A percentile compares a stretch with the other conserved stretches of the same genome.
phyloP scores from a whole-genome alignment of 2,329 filamentous ascomycete species.

The Fusarium armeniacum region DNA sequence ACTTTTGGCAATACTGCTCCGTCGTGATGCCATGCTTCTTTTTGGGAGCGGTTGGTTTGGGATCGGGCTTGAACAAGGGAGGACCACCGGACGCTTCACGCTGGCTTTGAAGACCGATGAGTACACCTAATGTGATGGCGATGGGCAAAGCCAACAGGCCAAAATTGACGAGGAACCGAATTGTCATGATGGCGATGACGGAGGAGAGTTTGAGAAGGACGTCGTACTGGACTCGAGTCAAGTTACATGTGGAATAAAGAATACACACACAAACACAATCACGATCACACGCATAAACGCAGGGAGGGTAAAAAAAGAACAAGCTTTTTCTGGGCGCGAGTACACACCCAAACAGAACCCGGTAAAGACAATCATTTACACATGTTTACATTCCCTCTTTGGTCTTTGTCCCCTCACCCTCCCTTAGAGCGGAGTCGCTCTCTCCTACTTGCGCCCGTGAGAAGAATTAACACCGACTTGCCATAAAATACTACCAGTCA shows the following conservation, averaged over 20 bases:
- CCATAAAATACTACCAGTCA: constrained; percentile 17
- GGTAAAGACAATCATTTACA: constrained; percentile 23
- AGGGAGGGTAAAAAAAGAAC: constrained; percentile 20
- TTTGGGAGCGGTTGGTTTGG: constrained; percentile 37
- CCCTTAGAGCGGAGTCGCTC: constrained; percentile 16
- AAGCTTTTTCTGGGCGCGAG: constrained; percentile 12
- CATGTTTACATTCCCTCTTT: constrained; percentile 12
- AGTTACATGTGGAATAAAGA: constrained; percentile 2
- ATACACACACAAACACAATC: neutral
- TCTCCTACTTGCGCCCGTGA: neutral
- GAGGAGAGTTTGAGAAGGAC: constrained; percentile 1
- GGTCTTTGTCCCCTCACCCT: constrained; percentile 5
- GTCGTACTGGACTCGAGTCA: constrained; percentile 1
- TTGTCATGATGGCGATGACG: constrained; percentile 51
- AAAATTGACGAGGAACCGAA: constrained; percentile 64
- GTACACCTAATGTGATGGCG: constrained; percentile 63
- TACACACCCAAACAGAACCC: neutral
- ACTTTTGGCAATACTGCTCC: constrained; percentile 46
- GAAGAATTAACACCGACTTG: constrained; percentile 25
- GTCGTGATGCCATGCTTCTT: constrained; percentile 43
- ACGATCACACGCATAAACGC: neutral
- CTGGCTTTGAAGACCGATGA: constrained; percentile 64
- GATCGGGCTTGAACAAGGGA: constrained; percentile 58
- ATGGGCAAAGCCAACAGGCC: constrained; percentile 65
- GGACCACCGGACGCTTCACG: constrained; percentile 59